Conservation (phyloP, 1,139 yeast species). For the Hyphopichia buzzinii region DNA sequence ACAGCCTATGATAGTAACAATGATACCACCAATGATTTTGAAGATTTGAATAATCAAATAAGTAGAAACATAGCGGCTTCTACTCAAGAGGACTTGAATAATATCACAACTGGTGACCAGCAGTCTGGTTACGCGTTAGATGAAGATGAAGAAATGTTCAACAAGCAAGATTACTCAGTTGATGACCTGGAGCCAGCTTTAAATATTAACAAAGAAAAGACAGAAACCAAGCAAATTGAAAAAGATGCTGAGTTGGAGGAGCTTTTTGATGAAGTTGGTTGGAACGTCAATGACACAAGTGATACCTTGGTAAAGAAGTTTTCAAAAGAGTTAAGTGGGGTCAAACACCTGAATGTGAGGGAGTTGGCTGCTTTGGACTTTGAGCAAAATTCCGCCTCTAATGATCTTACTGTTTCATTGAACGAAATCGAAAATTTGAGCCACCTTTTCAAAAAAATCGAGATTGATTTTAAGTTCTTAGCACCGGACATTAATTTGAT, state of each 20-base stretch:
- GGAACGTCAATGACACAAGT: constrained; percentile 68
- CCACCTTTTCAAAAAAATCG: constrained; percentile 46
- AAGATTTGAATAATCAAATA: neutral
- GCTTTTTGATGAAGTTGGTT: constrained; percentile 68
- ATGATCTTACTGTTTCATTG: constrained; percentile 44
- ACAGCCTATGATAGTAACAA: neutral
- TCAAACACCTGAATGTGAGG: constrained; percentile 38
- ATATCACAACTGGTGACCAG: constrained; percentile 1
- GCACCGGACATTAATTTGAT: constrained; percentile 68
- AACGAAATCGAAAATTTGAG: constrained; percentile 65
- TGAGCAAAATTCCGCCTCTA: constrained; percentile 32
- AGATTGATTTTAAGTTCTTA: constrained; percentile 40
- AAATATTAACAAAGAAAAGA: constrained; percentile 18
- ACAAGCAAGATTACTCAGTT: constrained; percentile 2
- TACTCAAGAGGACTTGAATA: constrained; percentile 7
- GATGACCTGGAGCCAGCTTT: constrained; percentile 15
- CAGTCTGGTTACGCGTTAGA: constrained; percentile 9
- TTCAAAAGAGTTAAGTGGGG: constrained; percentile 42
- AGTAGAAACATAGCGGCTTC: constrained; percentile 7
- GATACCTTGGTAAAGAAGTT: constrained; percentile 56
- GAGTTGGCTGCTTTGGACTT: constrained; percentile 41
- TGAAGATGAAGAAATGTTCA: constrained; percentile 10
- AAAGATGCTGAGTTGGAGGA: constrained; percentile 58
- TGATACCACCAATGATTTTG: neutral
- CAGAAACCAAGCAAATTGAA: constrained; percentile 17